Evolutionary conservation across 495 filamentous ascomycete genomes (phyloP).

Genomic region (Penicillium herquei): DNA sequence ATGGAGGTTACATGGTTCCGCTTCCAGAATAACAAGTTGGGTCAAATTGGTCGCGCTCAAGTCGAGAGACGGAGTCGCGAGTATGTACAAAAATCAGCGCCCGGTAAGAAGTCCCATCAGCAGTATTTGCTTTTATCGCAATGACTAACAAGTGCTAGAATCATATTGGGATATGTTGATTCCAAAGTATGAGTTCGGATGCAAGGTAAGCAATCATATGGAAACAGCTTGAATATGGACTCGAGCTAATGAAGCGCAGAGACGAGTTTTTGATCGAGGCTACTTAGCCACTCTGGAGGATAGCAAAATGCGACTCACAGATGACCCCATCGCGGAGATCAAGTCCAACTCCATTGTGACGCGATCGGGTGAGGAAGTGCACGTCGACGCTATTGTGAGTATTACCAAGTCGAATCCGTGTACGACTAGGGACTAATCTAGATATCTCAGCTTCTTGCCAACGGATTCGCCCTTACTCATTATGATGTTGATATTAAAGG

Average conservation of each 20-base stretch:
- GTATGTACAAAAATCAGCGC: not conserved
- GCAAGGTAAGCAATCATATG: not conserved
- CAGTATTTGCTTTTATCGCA: too few species aligned
- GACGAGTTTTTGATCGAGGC: constrained; percentile 1
- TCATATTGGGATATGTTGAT: not conserved
- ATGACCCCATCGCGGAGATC: not conserved
- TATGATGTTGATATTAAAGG: not conserved
- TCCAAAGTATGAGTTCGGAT: not conserved
- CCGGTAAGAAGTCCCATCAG: not conserved
- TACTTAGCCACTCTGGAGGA: not conserved
- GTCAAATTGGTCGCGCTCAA: not conserved
- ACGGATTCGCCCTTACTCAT: constrained; percentile 1
- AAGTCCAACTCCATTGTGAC: not conserved
- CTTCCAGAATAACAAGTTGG: not conserved
- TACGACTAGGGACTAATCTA: not conserved
- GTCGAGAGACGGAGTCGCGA: not conserved
- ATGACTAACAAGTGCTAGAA: not conserved
- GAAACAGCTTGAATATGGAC: not conserved
- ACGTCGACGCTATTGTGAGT: not conserved
- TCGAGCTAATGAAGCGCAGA: not conserved
- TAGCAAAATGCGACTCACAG: not conserved
- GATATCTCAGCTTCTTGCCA: not conserved
- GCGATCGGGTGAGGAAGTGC: not conserved
- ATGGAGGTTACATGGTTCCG: not conserved
- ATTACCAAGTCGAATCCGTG: too few species aligned